Percentiles rank a stretch among this genome's conserved stretches.
These are phyloP conservation scores for Glaciozyma antarctica DNA, from an alignment of 768 basidiomycete species.

Conservation along the genomic window DNA sequence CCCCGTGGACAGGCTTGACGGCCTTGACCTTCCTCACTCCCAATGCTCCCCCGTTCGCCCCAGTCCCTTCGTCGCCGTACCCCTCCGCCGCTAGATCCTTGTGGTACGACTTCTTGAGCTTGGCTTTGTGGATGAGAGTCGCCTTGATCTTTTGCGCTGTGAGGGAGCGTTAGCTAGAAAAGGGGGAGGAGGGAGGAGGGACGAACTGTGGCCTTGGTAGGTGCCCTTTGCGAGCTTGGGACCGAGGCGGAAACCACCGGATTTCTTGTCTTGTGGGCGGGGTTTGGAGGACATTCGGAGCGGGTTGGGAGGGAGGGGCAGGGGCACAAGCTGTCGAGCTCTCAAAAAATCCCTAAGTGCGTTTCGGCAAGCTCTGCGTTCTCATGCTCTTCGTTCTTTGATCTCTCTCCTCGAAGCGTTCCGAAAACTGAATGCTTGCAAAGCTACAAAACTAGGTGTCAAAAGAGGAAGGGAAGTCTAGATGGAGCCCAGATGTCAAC, in stretches of 20 bases:
- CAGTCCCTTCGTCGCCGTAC: conserved; percentile 8
- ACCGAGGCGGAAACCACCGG: conserved; percentile 19
- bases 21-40: conserved; percentile 3
- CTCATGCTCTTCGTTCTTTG: too few relatives aligned
- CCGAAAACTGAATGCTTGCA: too few relatives aligned
- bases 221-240: conserved; percentile 23
- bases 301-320: too few relatives aligned
- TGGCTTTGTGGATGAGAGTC: conserved; percentile 32
- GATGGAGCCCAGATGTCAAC: too few relatives aligned
- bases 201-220: conserved; percentile 28
- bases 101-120: conserved; percentile 25
- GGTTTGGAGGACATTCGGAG: too few relatives aligned
- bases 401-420: too few relatives aligned
- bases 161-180: background rate
- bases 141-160: conserved; percentile 27
- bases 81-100: conserved; percentile 27
- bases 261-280: too few relatives aligned
- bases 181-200: background rate
- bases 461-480: too few relatives aligned
- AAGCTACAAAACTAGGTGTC: too few relatives aligned
- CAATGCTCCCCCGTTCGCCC: background rate
- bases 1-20: conserved; percentile 14
- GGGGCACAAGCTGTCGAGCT: too few relatives aligned
- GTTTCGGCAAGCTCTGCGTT: too few relatives aligned
- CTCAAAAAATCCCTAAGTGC: too few relatives aligned